Base-by-base conservation (phyloP, 805 yeast genomes). In the Candida qinlingensis region DNA sequence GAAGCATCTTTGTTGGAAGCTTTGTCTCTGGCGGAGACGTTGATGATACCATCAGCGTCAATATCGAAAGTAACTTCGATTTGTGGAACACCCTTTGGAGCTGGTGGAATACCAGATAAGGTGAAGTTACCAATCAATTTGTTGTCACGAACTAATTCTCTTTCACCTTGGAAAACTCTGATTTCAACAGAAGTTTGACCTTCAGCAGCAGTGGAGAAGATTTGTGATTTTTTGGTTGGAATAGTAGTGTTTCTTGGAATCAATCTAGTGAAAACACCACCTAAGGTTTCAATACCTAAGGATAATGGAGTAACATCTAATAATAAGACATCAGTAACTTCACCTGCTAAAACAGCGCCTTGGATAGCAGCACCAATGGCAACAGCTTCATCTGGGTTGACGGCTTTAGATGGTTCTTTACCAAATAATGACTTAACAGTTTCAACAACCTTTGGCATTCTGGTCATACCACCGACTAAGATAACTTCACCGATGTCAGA, bases 221-320 rank as follows among this genome's bases (percentile, higher is more conserved):
- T 92, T 81, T 96, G 90, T 71, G 96, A 86, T 87, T 92, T 92
- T 77, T 90, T 87, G 74, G 98, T 92, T 76, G 99, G 99, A 65
- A 92, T 96, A 67, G 98, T 92, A 64, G 98, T 87, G 87, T 94
- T 94, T 82, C 99, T 90, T 79, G 97, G 97, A 64, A 94, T 96
- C 72, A 94, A 96, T 68, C 96, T 94, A 69, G 97, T 96, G 79
- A 92, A 91, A 71, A 94, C 92, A 76, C 94, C 95, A 78, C 99
- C 99, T 78, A 91, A 94, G 87, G 94, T 94, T 79, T 96, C 98
- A 74, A 92, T 96, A 88, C 99, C 99, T 70, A 92, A 82, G 61
- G 98, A 91, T 71, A 92, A 85, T 73, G 99, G 99, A 69, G 91
- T 91, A 65, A 92, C 94, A 70, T 86, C 95, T 61, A 86, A 74